Base-by-base conservation (phyloP, 1,139 yeast species). In the Candida frijolesensis region DNA sequence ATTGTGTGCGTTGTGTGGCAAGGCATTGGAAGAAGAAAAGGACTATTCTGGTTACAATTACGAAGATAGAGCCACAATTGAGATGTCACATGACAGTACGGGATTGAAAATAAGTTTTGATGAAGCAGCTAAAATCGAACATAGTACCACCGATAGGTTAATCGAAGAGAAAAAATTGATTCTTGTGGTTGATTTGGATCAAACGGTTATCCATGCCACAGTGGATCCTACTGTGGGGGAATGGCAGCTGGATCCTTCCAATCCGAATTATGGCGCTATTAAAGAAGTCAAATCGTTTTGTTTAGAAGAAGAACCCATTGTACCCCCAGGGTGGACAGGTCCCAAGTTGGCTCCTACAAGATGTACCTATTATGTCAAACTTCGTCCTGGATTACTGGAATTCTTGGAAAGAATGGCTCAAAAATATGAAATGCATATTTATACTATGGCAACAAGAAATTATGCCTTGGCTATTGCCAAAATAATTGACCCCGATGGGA, bases 381-480 rank as follows among this genome's bases (percentile, higher is more conserved):
- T 90, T 43, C 80, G 99, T 56, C 98, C 99, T 0, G 97, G 97
- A 0, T 73, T 94, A 44, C 71, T 78, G 48, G 84, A 83, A 48
- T 94, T 94, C 65, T 77, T 94, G 50, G 79, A 79, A 49, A 74
- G 75, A 47, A 80, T 90, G 56, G 75, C 86, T 5, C 69, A 84
- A 44, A 70, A 80, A 48, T 94, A 88, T 65, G 99, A 94, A 69
- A 75, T 94, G 79, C 99, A 94, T 67, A 90, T 94, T 42, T 94
- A 94, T 67, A 94, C 99, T 8, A 94, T 94, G 99, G 99, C 99
- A n/a, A 95, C 99, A 3, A 76, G 96, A 56, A 86, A 94, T 41
- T 94, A 94, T 69, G 99, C 99, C 0, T 78, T 84, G 47, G 89
- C 94, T 16, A 89, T 95, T 56, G 96, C 98, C 30, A 82, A 84